phyloP scores from a whole-genome alignment of 495 filamentous ascomycete species.

The Neurospora sp. region DNA sequence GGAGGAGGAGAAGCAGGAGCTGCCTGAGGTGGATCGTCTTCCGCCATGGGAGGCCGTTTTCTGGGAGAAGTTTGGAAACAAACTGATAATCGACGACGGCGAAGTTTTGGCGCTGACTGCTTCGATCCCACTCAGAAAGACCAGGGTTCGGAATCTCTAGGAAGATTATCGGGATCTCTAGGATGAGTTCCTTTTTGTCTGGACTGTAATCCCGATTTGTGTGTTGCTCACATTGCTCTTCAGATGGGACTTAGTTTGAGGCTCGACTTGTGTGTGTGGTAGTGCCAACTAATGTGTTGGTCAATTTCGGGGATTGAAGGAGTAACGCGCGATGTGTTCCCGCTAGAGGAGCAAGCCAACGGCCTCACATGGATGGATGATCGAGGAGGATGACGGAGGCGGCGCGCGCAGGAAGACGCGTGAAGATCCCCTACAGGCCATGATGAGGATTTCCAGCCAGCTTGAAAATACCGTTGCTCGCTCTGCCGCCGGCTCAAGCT shows the following conservation, averaged over 20 bases:
- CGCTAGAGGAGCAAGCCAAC: background rate
- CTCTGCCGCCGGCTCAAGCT: background rate
- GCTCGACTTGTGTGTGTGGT: background rate
- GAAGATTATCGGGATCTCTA: background rate
- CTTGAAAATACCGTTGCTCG: background rate
- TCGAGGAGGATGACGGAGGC: background rate
- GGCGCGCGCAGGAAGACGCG: background rate
- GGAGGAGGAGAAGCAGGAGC: background rate
- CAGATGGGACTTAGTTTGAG: background rate
- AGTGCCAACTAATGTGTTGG: background rate
- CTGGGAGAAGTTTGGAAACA: background rate
- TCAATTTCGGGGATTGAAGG: background rate
- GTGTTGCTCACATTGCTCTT: background rate
- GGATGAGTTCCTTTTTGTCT: background rate
- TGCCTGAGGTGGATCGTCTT: background rate
- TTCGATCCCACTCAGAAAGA: background rate
- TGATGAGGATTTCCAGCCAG: background rate
- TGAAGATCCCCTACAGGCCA: background rate
- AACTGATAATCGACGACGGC: background rate
- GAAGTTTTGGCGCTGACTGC: background rate
- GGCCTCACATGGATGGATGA: background rate
- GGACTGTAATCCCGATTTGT: background rate
- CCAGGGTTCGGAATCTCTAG: background rate
- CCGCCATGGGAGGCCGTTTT: background rate
- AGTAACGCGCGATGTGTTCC: background rate